These are phyloP conservation scores for Nothopassalora personata DNA, from an alignment of 2,329 filamentous ascomycete species.

Conservation along the genomic window DNA sequence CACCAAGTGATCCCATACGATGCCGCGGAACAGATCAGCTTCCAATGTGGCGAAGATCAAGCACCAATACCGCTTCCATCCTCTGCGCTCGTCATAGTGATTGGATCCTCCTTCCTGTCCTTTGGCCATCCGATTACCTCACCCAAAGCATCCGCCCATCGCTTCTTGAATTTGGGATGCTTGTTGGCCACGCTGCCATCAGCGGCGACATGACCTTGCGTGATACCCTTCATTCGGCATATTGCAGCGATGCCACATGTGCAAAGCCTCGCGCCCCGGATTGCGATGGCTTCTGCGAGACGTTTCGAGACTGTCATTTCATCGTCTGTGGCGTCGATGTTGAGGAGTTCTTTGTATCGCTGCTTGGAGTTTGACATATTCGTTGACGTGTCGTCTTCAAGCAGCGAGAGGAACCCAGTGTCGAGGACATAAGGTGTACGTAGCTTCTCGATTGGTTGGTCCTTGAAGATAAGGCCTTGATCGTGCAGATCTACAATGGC, in stretches of 20 bases:
- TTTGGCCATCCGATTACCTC: constrained; percentile 36
- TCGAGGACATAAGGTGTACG: constrained; percentile 81
- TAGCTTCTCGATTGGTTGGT: constrained; percentile 70
- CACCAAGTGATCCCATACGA: constrained; percentile 24
- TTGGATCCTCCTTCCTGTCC: constrained; percentile 29
- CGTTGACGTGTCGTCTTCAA: constrained; percentile 59
- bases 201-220: constrained; percentile 34
- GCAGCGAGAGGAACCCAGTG: constrained; percentile 80
- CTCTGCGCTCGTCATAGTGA: constrained; percentile 37
- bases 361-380: constrained; percentile 20
- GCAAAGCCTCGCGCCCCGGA: constrained; percentile 34
- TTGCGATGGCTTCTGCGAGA: constrained; percentile 32
- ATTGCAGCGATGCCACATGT: constrained; percentile 37
- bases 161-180: constrained; percentile 37
- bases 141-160: constrained; percentile 38
- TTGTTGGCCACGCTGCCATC: constrained; percentile 39
- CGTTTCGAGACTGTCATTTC: constrained; percentile 30
- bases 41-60: constrained; percentile 9
- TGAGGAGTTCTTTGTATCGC: constrained; percentile 24
- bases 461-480: constrained; percentile 68
- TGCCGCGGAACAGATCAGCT: constrained; percentile 21
- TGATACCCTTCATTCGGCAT: constrained; percentile 31
- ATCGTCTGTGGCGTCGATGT: constrained; percentile 19
- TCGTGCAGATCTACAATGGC: constrained; percentile 80
- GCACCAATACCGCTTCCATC: constrained; percentile 40